Evolutionary conservation across 805 yeast genomes (phyloP), one percentile per base, ranked within the genome.

Genomic region (Yarrowia deformans): DNA sequence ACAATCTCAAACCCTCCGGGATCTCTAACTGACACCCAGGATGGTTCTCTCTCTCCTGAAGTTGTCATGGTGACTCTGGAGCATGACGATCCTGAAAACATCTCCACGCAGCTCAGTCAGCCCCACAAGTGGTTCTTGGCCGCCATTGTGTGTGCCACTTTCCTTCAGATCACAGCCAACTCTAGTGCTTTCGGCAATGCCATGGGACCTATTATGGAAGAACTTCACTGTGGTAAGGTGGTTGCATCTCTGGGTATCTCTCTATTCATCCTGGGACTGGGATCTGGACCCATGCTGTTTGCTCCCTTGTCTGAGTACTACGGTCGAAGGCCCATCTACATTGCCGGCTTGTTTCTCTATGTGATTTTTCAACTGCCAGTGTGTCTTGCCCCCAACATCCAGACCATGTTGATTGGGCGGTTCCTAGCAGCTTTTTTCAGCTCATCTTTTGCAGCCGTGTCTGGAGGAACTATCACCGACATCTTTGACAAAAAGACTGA

Each of bases 401-500:
- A 70, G 10, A 66, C 74, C 3, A 69, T 73, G 46, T 79, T 91
- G 60, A 88, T 92, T 6, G 81, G 90, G 55, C 80, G 97, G 73
- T 90, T 90, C 75, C 85, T 92, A 73, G 81, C 89, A 23, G 97
- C 97, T 0, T 82, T 88, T 37, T 83, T 88, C 61, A 91, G 95
- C 1, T 87, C 93, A 1, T 96, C 95, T 2, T 92, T 93, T 1
- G 82, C 92, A 79, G 88, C 97, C 10, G 86, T 90, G 72, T 94
- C 92, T 13, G 92, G 93, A 67, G 97, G 97, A 72, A 88, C 95
- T 6, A 86, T 92, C 71, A 81, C 88, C 68, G 97, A 92, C 79
- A 78, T 91, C 60, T 92, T 93, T 88, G 84, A 82, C 23, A 85
- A 88, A 42, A 84, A 84, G 50, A 86, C 87, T 75, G 79, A 87